Percentiles rank a stretch among this genome's conserved stretches.
These are phyloP conservation scores for Lavandula angustifolia DNA, from an alignment of 257 asterid genomes.

Conservation along the genomic window DNA sequence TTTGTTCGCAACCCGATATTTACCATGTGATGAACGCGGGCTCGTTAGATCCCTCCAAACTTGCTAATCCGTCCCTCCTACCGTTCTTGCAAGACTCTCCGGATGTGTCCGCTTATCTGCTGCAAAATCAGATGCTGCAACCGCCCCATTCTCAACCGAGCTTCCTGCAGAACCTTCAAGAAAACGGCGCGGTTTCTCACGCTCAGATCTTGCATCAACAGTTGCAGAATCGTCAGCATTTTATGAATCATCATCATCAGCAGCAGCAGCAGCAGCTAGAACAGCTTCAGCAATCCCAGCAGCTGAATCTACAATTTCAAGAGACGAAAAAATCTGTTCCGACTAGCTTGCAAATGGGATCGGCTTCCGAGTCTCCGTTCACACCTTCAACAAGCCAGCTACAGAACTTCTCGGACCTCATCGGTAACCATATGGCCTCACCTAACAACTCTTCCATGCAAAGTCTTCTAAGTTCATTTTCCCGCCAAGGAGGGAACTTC, in stretches of 20 bases:
- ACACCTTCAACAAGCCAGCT: constrained; percentile 60
- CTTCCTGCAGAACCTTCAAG: too few relatives aligned
- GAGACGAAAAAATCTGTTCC: constrained; percentile 45
- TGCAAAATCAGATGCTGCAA: too few relatives aligned
- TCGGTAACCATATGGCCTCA: constrained; percentile 56
- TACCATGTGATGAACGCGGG: constrained; percentile 75
- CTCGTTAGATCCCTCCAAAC: constrained; percentile 59
- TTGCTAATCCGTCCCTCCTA: constrained; percentile 56
- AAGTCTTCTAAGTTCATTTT: constrained; percentile 61
- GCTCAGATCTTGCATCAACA: too few relatives aligned
- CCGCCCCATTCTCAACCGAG: too few relatives aligned
- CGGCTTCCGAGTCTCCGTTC: constrained; percentile 53
- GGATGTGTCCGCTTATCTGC: too few relatives aligned
- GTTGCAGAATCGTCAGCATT: too few relatives aligned
- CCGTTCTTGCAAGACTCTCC: constrained; percentile 37
- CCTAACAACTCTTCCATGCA: constrained; percentile 59
- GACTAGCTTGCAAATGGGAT: constrained; percentile 46
- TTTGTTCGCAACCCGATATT: constrained; percentile 72
- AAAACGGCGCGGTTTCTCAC: too few relatives aligned
- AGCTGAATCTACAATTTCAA: constrained; percentile 49
- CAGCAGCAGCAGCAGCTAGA: constrained; percentile 42
- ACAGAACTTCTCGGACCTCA: constrained; percentile 58
- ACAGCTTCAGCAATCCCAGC: constrained; percentile 34
- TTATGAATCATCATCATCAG: too few relatives aligned
- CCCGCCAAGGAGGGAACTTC: constrained; percentile 59